Evolutionary conservation across 106 monocot species (phyloP), one percentile per base, ranked within the genome.

Genomic region (Acorus calamus): DNA sequence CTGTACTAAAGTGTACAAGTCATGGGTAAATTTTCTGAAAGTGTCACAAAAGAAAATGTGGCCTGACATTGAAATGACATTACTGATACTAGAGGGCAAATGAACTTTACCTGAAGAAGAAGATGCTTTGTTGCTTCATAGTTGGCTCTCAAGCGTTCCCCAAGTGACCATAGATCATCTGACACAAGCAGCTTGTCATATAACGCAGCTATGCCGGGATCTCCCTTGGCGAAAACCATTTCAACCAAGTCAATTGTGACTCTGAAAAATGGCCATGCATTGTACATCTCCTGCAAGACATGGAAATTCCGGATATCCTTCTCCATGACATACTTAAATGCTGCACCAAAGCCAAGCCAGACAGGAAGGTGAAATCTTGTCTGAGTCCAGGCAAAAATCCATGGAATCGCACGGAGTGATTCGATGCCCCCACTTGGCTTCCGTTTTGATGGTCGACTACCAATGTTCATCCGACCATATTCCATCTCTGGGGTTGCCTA

Each of bases 301-400:
- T 83, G 83, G 43, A 88, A 41, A 13, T 92, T 98, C 47, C 79
- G 71, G 52, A 83, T 77, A 54, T 98, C 88, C 54, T 92, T 83
- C 14, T 77, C 77, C 64, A 92, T 44, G 8, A 76, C 66, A 57
- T 81, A 68, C 66, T 85, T 85, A 75, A 98, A 92, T 42, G 98
- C 98, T 46, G 79, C 75, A 14, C 98, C 77, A 66, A 98, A 92
- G 14, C 98, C 98, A 60, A 98, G 92, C 98, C 98, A 98, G 41
- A 98, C 98, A 11, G 98, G 98, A 59, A 98, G 85, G 70, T 98
- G 92, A 77, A 98, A 98, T 53, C 98, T 74, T 42, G 92, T 98
- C 63, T 98, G 98, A 9, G 98, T 98, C 98, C 98, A 98, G 45
- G 98, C 98, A 85, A 98, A 98, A 8, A 98, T 98, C 98, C 98